These are phyloP conservation scores for Penicillium manginii DNA, from an alignment of 495 filamentous ascomycete species.

Conservation along the genomic window DNA sequence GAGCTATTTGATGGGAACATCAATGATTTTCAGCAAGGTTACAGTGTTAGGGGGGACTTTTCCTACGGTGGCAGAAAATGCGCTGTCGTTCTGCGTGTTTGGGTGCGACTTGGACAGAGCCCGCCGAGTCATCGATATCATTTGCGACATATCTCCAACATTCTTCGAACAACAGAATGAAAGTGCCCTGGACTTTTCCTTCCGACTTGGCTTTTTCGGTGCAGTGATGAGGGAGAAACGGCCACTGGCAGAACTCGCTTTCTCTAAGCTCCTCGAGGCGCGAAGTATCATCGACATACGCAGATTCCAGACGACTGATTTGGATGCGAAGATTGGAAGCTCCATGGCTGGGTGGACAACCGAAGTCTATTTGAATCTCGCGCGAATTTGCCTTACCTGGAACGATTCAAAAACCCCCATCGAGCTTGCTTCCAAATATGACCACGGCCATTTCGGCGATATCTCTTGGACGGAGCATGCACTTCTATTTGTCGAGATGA, in stretches of 20 bases:
- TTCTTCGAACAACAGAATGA: constrained; percentile 24
- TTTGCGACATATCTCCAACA: constrained; percentile 18
- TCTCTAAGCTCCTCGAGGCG: constrained; percentile 24
- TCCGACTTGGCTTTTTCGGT: constrained; percentile 14
- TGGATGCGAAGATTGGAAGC: constrained; percentile 23
- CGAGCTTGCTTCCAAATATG: constrained; percentile 9
- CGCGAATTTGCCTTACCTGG: constrained; percentile 20
- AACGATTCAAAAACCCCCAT: background rate
- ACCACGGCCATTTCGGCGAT: constrained; percentile 23
- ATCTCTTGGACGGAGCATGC: constrained; percentile 32
- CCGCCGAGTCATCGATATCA: constrained; percentile 16
- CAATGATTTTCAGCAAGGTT: constrained; percentile 15
- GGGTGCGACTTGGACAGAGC: constrained; percentile 20
- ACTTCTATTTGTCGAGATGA: constrained; percentile 29
- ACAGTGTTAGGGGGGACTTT: constrained; percentile 11
- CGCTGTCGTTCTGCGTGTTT: constrained; percentile 18
- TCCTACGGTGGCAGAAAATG: constrained; percentile 15
- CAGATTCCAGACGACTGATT: constrained; percentile 23
- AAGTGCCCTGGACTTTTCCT: constrained; percentile 15
- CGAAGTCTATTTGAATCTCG: constrained; percentile 26
- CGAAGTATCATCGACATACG: constrained; percentile 21
- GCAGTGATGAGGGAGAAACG: constrained; percentile 22
- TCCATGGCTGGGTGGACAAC: constrained; percentile 10
- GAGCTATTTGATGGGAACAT: constrained; percentile 24
- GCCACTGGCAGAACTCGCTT: constrained; percentile 14